Conservation (phyloP, 2,329 filamentous ascomycete species). For the Eurotiales sp. region DNA sequence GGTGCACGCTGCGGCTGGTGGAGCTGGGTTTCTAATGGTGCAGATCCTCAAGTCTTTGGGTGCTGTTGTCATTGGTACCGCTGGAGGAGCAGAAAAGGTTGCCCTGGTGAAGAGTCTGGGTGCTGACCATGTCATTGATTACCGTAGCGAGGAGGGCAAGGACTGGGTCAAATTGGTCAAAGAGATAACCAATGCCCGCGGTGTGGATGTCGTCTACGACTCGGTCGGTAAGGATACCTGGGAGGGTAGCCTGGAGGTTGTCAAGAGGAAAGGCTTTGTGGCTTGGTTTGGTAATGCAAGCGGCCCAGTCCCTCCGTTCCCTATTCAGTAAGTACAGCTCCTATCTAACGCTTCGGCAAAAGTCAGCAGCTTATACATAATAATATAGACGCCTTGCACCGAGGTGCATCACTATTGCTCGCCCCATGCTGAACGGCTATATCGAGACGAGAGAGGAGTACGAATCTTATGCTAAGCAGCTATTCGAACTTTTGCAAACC, state of each 20-base stretch:
- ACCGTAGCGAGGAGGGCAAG: slow-evolving; percentile 77
- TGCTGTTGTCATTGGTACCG: slow-evolving; percentile 75
- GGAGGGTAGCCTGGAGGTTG: slow-evolving; percentile 68
- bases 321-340: slow-evolving; percentile 51
- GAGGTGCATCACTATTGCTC: slow-evolving; percentile 74
- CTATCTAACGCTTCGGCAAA: background rate
- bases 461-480: slow-evolving; percentile 64
- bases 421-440: slow-evolving; percentile 72
- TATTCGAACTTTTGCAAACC: slow-evolving; percentile 64
- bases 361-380: slow-evolving; percentile 6
- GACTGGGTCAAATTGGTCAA: slow-evolving; percentile 77
- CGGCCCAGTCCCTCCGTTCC: slow-evolving; percentile 70
- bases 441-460: slow-evolving; percentile 66
- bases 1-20: slow-evolving; percentile 81
- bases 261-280: slow-evolving; percentile 73
- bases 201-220: slow-evolving; percentile 76
- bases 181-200: slow-evolving; percentile 72
- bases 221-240: slow-evolving; percentile 83
- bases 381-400: slow-evolving; percentile 33
- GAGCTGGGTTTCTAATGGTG: slow-evolving; percentile 70
- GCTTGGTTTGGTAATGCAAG: slow-evolving; percentile 78
- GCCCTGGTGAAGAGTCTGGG: slow-evolving; percentile 63
- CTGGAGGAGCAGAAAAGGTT: slow-evolving; percentile 68
- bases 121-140: slow-evolving; percentile 69
- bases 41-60: slow-evolving; percentile 71